Percentiles rank a stretch among this genome's conserved stretches.
phyloP scores from a whole-genome alignment of 306 rosid species.

The Glycine latifolia region DNA sequence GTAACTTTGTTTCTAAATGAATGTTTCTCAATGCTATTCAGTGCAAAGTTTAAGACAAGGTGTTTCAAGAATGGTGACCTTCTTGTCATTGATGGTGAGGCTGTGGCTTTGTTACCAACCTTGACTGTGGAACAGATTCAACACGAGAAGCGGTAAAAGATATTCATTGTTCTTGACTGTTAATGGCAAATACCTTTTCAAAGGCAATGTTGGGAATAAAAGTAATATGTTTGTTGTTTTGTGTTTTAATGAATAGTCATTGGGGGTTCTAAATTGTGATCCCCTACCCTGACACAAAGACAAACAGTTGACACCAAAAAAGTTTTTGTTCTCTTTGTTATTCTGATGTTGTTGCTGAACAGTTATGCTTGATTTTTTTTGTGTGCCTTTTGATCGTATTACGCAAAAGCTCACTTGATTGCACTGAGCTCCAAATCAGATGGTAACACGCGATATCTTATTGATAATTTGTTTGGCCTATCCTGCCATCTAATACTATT shows the following conservation, averaged over 20 bases:
- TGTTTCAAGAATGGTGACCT: slow-evolving; percentile 74
- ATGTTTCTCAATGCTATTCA: slow-evolving; percentile 49
- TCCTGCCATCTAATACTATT: not conserved
- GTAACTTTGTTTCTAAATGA: slow-evolving; percentile 4
- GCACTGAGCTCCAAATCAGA: too few species aligned
- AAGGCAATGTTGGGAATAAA: not conserved
- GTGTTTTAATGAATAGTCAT: not conserved
- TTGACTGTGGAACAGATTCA: slow-evolving; percentile 45
- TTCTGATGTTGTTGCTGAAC: not conserved
- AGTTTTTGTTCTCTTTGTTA: not conserved
- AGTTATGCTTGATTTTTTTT: slow-evolving; percentile 5
- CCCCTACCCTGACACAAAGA: not conserved
- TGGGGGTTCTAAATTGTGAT: slow-evolving; percentile 25
- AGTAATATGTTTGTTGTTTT: slow-evolving; percentile 5
- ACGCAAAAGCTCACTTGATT: too few species aligned
- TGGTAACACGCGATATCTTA: too few species aligned
- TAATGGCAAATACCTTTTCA: slow-evolving; percentile 16
- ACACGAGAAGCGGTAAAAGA: slow-evolving; percentile 28
- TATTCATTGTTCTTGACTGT: not conserved
- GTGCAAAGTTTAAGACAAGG: slow-evolving; percentile 77
- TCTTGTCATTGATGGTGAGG: slow-evolving; percentile 81
- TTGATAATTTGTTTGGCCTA: not conserved
- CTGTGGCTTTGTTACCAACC: slow-evolving; percentile 73
- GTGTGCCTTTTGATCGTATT: not conserved
- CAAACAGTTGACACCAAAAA: not conserved